Evolutionary conservation across 1,284 basidiomycete species (phyloP).

Genomic region (Cutaneotrichosporon cutaneum): DNA sequence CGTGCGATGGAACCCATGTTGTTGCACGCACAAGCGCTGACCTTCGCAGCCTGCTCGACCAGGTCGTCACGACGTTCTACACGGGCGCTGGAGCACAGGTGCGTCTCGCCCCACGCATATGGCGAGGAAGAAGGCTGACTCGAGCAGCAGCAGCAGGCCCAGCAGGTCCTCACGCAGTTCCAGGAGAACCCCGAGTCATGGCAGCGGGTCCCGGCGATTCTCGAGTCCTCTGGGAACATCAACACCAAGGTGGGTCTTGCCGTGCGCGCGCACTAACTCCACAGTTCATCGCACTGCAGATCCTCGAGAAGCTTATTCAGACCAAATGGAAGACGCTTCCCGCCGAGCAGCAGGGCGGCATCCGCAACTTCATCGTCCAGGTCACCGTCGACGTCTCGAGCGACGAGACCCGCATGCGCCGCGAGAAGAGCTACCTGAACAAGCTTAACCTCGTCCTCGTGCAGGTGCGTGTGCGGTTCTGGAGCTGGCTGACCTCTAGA

Average conservation of each 20-base stretch:
- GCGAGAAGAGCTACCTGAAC: slow-evolving; percentile 94
- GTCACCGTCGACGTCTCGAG: slow-evolving; percentile 89
- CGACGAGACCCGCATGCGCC: slow-evolving; percentile 79
- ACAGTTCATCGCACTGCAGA: slow-evolving; percentile 95
- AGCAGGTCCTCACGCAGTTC: slow-evolving; percentile 88
- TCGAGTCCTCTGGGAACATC: slow-evolving; percentile 78
- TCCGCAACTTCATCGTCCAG: slow-evolving; percentile 95
- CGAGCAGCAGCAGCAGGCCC: slow-evolving; percentile 81
- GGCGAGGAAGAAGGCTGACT: slow-evolving; percentile 1
- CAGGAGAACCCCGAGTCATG: slow-evolving; percentile 98
- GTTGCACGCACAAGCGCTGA: not conserved
- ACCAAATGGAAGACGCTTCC: slow-evolving; percentile 97
- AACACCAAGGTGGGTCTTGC: slow-evolving; percentile 76
- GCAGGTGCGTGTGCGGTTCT: slow-evolving; percentile 61
- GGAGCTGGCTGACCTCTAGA: slow-evolving; percentile 58
- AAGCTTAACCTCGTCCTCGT: slow-evolving; percentile 97
- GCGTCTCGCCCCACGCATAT: slow-evolving; percentile 32
- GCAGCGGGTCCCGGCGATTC: slow-evolving; percentile 93
- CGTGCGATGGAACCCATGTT: slow-evolving; percentile 12
- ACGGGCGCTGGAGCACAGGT: slow-evolving; percentile 74
- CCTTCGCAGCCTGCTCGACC: slow-evolving; percentile 65
- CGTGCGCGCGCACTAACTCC: slow-evolving; percentile 8
- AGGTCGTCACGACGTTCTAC: slow-evolving; percentile 80
- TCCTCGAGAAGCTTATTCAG: slow-evolving; percentile 88
- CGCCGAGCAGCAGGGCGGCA: slow-evolving; percentile 88